These are phyloP conservation scores for Coemansia sp. DNA, from an alignment of 192 early-diverging fungal genomes.

Conservation along the genomic window DNA sequence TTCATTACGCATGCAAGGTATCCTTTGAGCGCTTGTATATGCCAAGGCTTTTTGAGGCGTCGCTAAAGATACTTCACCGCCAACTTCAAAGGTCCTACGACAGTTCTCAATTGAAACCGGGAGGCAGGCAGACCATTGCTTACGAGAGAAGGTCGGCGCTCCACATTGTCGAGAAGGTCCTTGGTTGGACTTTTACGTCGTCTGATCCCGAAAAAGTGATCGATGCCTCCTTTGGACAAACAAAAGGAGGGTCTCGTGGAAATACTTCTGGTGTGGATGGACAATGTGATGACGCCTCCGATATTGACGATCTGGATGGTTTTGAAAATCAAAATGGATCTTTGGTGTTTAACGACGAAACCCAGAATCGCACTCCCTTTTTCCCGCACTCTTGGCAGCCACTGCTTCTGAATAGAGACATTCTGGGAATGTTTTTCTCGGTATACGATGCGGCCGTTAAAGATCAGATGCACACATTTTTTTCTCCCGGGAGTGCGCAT, in stretches of 20 bases:
- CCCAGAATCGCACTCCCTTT: conserved; percentile 38
- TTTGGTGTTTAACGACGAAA: conserved; percentile 27
- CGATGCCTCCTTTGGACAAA: conserved; percentile 34
- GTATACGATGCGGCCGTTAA: conserved; percentile 44
- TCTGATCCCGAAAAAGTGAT: conserved; percentile 26
- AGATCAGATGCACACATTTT: conserved; percentile 51
- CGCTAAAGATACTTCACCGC: conserved; percentile 44
- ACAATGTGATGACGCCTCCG: background rate
- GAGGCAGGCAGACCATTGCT: conserved; percentile 30
- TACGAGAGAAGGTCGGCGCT: conserved; percentile 50
- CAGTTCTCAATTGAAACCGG: conserved; percentile 5
- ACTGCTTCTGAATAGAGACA: conserved; percentile 43
- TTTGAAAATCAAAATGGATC: conserved; percentile 24
- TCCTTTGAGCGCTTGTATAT: conserved; percentile 46
- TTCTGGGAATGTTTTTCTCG: conserved; percentile 46
- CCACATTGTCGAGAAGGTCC: conserved; percentile 41
- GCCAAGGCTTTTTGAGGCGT: conserved; percentile 41
- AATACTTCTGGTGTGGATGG: background rate
- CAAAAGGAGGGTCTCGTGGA: background rate
- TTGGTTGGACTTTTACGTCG: conserved; percentile 44
- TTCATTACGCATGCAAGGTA: conserved; percentile 49
- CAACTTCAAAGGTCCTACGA: conserved; percentile 43
- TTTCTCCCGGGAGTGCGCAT: conserved; percentile 52
- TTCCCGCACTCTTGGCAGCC: conserved; percentile 42
- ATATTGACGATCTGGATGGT: background rate